phyloP scores from a whole-genome alignment of 257 asterid genomes.

The Parsonsia alboflavescens region DNA sequence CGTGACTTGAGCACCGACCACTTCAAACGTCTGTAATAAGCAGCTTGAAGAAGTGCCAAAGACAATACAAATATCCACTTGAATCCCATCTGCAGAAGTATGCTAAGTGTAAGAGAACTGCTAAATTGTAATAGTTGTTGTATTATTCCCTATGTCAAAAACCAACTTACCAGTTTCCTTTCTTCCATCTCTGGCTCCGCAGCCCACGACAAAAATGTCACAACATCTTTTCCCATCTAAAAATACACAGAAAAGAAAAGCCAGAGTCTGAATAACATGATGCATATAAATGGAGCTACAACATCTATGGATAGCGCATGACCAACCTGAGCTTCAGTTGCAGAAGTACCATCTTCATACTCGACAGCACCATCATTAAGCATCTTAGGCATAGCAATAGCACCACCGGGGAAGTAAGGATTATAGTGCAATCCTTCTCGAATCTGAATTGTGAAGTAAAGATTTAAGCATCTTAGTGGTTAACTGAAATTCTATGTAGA shows the following conservation, averaged over 20 bases:
- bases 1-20: conserved; percentile 79
- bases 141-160: neutral
- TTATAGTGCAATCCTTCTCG: conserved; percentile 79
- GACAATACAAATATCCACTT: conserved; percentile 78
- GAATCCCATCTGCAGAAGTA: conserved; percentile 63
- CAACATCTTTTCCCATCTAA: conserved; percentile 81
- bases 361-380: conserved; percentile 77
- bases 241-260: conserved; percentile 10
- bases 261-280: neutral
- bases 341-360: conserved; percentile 81
- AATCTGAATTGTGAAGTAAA: conserved; percentile 33
- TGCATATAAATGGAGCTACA: neutral
- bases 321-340: conserved; percentile 72
- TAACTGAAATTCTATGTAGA: neutral
- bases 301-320: neutral
- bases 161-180: conserved; percentile 56
- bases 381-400: conserved; percentile 89
- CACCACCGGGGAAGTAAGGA: conserved; percentile 84
- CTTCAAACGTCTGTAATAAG: conserved; percentile 64
- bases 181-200: conserved; percentile 94
- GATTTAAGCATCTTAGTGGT: neutral
- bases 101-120: neutral
- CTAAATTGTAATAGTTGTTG: neutral
- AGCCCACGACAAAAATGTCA: conserved; percentile 71
- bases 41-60: conserved; percentile 77